Conservation (phyloP, 768 basidiomycete genomes). For the Hydnomerulius pinastri region DNA sequence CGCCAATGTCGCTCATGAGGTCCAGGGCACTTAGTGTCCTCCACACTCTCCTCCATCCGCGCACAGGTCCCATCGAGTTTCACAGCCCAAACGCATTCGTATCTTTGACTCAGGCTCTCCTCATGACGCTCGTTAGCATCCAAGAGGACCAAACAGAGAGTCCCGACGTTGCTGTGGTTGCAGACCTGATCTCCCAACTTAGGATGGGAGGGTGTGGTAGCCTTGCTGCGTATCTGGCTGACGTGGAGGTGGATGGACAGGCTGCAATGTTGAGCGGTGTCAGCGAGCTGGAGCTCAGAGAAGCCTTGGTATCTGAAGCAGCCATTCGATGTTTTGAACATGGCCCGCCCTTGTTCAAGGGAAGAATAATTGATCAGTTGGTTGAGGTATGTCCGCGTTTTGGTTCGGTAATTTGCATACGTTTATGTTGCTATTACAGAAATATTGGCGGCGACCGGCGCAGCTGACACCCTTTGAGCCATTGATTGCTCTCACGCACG, state of each 20-base stretch:
- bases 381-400: conserved; percentile 43
- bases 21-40: conserved; percentile 53
- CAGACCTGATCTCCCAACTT: conserved; percentile 48
- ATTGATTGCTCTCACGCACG: conserved; percentile 47
- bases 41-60: conserved; percentile 45
- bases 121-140: conserved; percentile 46
- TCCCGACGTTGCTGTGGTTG: conserved; percentile 38
- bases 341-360: conserved; percentile 42
- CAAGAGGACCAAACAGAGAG: not conserved
- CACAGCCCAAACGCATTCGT: conserved; percentile 49
- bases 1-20: conserved; percentile 42
- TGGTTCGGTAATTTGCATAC: not conserved
- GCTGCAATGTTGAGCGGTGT: conserved; percentile 8
- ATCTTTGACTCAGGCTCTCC: conserved; percentile 52
- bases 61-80: conserved; percentile 42
- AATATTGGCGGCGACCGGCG: conserved; percentile 45
- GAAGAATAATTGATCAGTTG: conserved; percentile 51
- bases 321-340: conserved; percentile 50
- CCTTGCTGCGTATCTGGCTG: conserved; percentile 35
- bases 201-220: conserved; percentile 49
- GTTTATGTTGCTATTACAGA: conserved; percentile 31
- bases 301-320: conserved; percentile 46
- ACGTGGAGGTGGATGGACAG: conserved; percentile 10
- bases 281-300: conserved; percentile 35
- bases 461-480: conserved; percentile 20